Conservation (phyloP, 257 asterid genomes). For the Solanum gracilifrons region DNA sequence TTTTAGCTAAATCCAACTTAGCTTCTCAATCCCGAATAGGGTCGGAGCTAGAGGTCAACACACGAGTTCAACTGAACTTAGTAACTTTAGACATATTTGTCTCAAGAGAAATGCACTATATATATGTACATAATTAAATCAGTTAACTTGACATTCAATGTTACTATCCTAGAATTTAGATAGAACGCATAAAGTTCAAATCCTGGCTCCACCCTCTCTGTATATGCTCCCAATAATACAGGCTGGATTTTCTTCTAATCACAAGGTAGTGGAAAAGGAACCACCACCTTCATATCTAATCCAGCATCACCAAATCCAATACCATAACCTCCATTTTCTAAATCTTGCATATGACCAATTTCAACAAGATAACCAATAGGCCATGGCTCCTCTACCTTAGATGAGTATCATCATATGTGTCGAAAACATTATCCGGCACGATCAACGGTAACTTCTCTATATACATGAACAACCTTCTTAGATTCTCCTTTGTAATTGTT, state of each 20-base stretch:
- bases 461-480: constrained; percentile 80
- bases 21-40: not conserved
- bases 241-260: not conserved
- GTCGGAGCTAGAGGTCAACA: not conserved
- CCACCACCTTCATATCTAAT: not conserved
- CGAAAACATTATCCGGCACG: constrained; percentile 66
- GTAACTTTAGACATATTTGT: not conserved
- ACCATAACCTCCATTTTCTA: not conserved
- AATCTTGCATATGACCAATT: not conserved
- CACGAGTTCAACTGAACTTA: not conserved
- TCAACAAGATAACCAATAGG: not conserved
- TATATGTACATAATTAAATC: not conserved
- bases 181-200: not conserved
- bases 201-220: not conserved
- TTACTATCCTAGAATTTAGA: not conserved
- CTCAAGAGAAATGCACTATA: not conserved
- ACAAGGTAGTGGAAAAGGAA: not conserved
- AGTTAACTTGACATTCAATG: not conserved
- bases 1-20: not conserved
- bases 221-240: not conserved
- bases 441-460: constrained; percentile 76
- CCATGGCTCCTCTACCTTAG: constrained; percentile 29
- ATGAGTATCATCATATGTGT: constrained; percentile 67
- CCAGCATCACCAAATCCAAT: not conserved
- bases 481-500: constrained; percentile 65